Conservation (phyloP, 441 rosid genomes). For the Erodium texanum region DNA sequence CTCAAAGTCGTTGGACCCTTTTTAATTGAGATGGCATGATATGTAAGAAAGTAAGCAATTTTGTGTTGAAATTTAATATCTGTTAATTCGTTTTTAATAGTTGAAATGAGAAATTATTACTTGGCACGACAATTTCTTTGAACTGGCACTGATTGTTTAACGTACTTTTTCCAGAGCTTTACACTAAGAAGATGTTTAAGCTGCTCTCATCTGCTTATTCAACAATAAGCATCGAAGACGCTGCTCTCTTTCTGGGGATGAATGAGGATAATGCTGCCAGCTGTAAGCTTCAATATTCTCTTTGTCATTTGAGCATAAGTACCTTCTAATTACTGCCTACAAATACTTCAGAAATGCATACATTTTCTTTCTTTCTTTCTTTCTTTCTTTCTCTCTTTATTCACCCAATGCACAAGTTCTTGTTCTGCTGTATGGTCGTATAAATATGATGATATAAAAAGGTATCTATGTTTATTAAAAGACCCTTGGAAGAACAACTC, state of each 20-base stretch:
- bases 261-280: slow-evolving; percentile 59
- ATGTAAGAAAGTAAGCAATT: neutral
- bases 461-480: too few species aligned
- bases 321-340: neutral
- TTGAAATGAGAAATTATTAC: neutral
- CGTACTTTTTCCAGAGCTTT: slow-evolving; percentile 44
- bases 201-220: slow-evolving; percentile 76
- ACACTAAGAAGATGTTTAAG: slow-evolving; percentile 76
- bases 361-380: neutral
- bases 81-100: neutral
- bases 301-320: neutral
- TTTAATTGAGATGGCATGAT: slow-evolving; percentile 2
- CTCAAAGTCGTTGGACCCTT: neutral
- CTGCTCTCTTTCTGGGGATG: slow-evolving; percentile 82
- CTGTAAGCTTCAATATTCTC: slow-evolving; percentile 44
- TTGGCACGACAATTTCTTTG: neutral
- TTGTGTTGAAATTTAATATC: neutral
- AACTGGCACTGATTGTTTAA: neutral
- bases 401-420: neutral
- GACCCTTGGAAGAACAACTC: too few species aligned
- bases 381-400: too few species aligned
- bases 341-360: neutral
- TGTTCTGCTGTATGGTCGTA: neutral
- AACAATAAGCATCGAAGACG: slow-evolving; percentile 56
- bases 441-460: too few species aligned